These are phyloP conservation scores for Eucalyptus polyanthemos DNA, from an alignment of 345 rosid genomes.

Conservation along the genomic window DNA sequence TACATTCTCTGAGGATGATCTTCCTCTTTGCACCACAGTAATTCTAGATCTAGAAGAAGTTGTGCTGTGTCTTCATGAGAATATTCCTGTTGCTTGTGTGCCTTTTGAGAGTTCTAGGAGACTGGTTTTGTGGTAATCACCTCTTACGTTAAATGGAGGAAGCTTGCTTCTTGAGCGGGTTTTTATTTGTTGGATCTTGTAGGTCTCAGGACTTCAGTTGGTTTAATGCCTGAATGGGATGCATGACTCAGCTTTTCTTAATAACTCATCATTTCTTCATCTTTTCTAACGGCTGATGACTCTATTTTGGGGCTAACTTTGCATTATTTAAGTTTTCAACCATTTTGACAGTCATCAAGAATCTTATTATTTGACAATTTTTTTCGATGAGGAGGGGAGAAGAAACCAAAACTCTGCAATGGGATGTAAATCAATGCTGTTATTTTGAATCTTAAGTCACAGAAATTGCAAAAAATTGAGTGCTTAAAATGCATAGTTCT, in stretches of 20 bases:
- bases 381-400: neutral
- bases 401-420: neutral
- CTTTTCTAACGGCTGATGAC: neutral
- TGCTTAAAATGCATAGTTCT: neutral
- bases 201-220: neutral
- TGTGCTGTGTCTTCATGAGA: neutral
- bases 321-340: neutral
- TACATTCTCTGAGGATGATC: neutral
- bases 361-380: neutral
- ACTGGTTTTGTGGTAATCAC: neutral
- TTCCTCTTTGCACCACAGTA: neutral
- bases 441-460: neutral
- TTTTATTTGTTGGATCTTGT: neutral
- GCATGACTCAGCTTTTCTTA: neutral
- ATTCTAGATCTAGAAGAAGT: neutral
- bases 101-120: neutral
- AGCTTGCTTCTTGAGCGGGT: neutral
- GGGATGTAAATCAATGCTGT: neutral
- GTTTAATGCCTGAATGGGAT: neutral
- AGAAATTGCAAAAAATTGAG: neutral
- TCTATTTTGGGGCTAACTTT: neutral
- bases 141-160: neutral
- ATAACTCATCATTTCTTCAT: neutral
- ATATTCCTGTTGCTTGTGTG: neutral
- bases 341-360: neutral